A percentile compares a stretch with the other conserved stretches of the same genome.
Evolutionary conservation across 768 basidiomycete species (phyloP).

Genomic region (Leccinellum rugosiceps): DNA sequence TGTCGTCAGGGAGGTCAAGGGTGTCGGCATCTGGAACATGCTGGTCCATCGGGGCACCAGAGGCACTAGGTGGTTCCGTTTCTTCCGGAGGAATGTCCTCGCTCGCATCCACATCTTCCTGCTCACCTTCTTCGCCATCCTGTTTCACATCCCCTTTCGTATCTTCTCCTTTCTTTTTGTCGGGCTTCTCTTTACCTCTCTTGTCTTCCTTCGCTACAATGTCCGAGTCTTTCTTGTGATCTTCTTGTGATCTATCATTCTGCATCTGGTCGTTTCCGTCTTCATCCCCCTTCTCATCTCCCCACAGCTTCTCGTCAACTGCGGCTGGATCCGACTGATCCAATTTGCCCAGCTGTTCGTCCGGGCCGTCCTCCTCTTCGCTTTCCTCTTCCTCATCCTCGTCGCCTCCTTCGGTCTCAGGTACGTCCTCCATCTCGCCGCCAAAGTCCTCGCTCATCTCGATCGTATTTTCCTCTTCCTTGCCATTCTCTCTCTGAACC

Average conservation of each 20-base stretch:
- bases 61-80: slow-evolving; percentile 44
- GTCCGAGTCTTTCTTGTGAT: slow-evolving; percentile 52
- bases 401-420: slow-evolving; percentile 45
- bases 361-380: slow-evolving; percentile 52
- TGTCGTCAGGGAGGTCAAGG: slow-evolving; percentile 86
- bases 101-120: slow-evolving; percentile 15
- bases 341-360: slow-evolving; percentile 81
- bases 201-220: slow-evolving; percentile 77
- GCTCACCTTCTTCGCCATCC: slow-evolving; percentile 28
- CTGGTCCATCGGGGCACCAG: slow-evolving; percentile 72
- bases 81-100: slow-evolving; percentile 40
- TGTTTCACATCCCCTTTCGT: slow-evolving; percentile 27
- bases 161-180: slow-evolving; percentile 34
- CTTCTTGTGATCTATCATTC: slow-evolving; percentile 54
- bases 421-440: slow-evolving; percentile 80
- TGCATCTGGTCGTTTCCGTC: slow-evolving; percentile 52
- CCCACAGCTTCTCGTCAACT: slow-evolving; percentile 97
- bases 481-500: slow-evolving; percentile 35
- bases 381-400: slow-evolving; percentile 50
- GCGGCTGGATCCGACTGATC: slow-evolving; percentile 80
- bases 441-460: slow-evolving; percentile 92
- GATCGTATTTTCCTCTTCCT: slow-evolving; percentile 71
- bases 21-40: slow-evolving; percentile 75
- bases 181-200: slow-evolving; percentile 28
- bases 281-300: slow-evolving; percentile 66